These are phyloP conservation scores for Ceratobasidium sp. DNA, from an alignment of 1,284 basidiomycete genomes.

Conservation along the genomic window DNA sequence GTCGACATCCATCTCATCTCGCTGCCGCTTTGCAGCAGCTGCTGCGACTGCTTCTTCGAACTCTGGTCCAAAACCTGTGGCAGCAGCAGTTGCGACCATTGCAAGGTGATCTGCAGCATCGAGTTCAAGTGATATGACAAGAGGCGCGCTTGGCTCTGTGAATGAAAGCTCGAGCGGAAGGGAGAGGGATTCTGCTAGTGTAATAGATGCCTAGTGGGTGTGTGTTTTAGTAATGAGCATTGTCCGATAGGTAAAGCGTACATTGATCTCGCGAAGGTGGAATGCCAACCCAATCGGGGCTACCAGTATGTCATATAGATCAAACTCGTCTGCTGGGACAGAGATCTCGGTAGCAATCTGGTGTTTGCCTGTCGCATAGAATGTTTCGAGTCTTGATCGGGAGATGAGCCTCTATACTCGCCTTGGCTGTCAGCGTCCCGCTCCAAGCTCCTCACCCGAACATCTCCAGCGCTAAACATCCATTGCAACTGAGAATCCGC, in stretches of 20 bases:
- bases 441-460: conserved; percentile 71
- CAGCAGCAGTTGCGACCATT: conserved; percentile 41
- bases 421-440: conserved; percentile 70
- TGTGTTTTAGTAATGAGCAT: conserved; percentile 24
- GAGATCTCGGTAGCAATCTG: conserved; percentile 64
- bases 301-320: conserved; percentile 68
- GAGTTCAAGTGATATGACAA: conserved; percentile 40
- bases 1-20: conserved; percentile 12
- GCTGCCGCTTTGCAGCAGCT: conserved; percentile 26
- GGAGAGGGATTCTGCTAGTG: conserved; percentile 73
- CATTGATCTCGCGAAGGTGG: conserved; percentile 82
- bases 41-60: conserved; percentile 36
- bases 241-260: conserved; percentile 49
- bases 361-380: conserved; percentile 51
- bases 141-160: conserved; percentile 61
- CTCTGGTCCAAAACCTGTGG: conserved; percentile 19
- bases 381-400: background rate
- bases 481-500: conserved; percentile 77
- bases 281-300: conserved; percentile 73
- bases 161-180: conserved; percentile 72
- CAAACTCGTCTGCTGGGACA: conserved; percentile 77
- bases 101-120: conserved; percentile 41
- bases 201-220: conserved; percentile 67
- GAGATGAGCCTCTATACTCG: conserved; percentile 46
- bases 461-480: conserved; percentile 70